Evolutionary conservation across 73 alveolate genomes (phyloP).

Genomic region (Blepharisma japonicum): DNA sequence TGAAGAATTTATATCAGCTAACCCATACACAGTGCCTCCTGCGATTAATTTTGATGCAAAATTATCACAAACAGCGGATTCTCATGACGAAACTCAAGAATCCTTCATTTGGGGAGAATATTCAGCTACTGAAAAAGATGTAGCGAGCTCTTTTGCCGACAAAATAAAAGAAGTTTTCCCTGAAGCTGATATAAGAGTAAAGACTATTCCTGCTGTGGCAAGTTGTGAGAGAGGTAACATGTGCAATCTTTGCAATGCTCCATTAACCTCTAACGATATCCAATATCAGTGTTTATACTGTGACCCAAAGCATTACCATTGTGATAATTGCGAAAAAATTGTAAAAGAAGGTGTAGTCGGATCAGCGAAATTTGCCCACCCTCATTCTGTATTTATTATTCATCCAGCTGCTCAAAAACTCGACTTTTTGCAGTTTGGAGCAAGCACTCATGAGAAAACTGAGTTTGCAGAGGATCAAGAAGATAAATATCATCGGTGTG

Average conservation of each 20-base stretch:
- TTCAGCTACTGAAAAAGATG: too few species aligned
- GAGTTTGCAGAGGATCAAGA: not conserved
- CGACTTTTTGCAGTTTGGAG: not conserved
- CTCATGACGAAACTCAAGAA: too few species aligned
- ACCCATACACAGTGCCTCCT: too few species aligned
- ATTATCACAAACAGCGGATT: too few species aligned
- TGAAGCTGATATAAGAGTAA: too few species aligned
- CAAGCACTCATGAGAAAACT: not conserved
- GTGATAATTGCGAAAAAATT: constrained; percentile 12
- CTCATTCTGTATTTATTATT: not conserved
- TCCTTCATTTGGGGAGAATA: too few species aligned
- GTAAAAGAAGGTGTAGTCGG: not conserved
- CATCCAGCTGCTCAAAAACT: not conserved
- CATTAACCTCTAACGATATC: not conserved
- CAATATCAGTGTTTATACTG: constrained; percentile 26
- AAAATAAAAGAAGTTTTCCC: too few species aligned
- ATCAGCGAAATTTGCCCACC: constrained; percentile 26
- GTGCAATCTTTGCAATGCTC: not conserved
- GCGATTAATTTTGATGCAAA: too few species aligned
- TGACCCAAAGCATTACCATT: constrained; percentile 28
- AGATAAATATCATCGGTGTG: not conserved
- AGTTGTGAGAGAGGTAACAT: not conserved
- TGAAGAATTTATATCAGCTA: too few species aligned
- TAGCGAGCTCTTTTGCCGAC: too few species aligned
- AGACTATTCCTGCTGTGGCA: too few species aligned